Evolutionary conservation across 208 protist genomes (phyloP), one percentile per base, ranked within the genome.

Genomic region (Leishmania arabica): DNA sequence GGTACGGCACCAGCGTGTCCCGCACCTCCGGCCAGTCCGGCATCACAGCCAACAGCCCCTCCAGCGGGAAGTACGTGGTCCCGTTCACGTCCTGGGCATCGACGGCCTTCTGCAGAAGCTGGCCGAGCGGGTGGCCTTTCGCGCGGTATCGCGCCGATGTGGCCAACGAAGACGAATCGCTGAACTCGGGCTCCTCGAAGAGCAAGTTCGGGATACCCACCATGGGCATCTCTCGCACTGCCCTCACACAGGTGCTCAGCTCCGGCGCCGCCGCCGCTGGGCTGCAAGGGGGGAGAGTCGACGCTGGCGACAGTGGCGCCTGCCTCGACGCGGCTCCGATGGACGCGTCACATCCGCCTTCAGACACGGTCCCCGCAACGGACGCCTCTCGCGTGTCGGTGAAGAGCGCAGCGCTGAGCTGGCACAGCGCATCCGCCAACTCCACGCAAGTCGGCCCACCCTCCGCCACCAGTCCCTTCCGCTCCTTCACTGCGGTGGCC

Each of bases 141-240:
- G 40, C 75, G 24, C 85, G 82, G 71, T 79, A 84, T 68, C 86
- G 85, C 45, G 80, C 76, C 49, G 83, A 84, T 49, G 77, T 78
- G 53, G 81, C 79, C 27, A 84, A 80, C 54, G 80, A 85, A 37
- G 82, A 68, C 53, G 78, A 64, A 66, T 89, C 83, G 64, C 75
- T 71, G 2, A 60, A 49, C 21, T 27, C 45, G 24, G 62, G 34
- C 21, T 83, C 81, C 0, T 45, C 80, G 64, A 91, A 88, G 21
- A 91, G 34, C 15, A 60, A 71, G 64, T 89, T 84, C 3, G 85
- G 88, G 15, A 91, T 79, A 27, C 83, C 84, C 64, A 89, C 82
- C 80, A 87, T 79, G 58, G 80, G 68, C 73, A 85, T 49, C 58
- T 81, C 60, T 6, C 17, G 60, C 60, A 17, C 9, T 34, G 27